These are phyloP conservation scores for Heritiera fomes DNA, from an alignment of 345 rosid species.

Conservation along the genomic window DNA sequence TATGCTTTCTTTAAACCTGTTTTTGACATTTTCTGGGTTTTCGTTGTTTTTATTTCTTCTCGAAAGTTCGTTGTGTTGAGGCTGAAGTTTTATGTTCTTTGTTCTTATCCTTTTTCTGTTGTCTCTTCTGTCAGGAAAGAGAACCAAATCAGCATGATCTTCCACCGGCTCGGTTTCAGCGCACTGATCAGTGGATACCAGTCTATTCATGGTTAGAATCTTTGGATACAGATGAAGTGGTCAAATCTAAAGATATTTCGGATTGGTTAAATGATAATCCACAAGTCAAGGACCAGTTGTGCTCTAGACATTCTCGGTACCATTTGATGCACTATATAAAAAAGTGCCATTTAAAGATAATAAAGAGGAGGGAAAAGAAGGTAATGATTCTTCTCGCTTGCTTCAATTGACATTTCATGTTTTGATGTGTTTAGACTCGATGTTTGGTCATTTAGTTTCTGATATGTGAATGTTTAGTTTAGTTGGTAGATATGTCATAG, in stretches of 20 bases:
- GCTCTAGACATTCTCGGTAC: constrained; percentile 82
- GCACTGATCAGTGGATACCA: constrained; percentile 89
- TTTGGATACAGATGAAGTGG: constrained; percentile 69
- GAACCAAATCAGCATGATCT: constrained; percentile 45
- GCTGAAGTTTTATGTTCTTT: background rate
- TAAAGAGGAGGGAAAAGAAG: constrained; percentile 87
- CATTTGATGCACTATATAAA: constrained; percentile 96
- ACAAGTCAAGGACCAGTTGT: constrained; percentile 61
- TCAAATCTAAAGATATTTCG: constrained; percentile 84
- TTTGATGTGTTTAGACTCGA: background rate
- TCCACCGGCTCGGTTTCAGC: constrained; percentile 80
- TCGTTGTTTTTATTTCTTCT: background rate
- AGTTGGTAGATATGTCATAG: too few relatives aligned
- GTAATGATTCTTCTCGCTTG: constrained; percentile 21
- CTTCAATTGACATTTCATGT: background rate
- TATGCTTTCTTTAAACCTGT: background rate
- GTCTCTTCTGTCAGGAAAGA: constrained; percentile 30
- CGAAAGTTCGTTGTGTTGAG: background rate
- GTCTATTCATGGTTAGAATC: constrained; percentile 92
- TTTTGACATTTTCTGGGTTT: background rate
- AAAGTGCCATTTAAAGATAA: constrained; percentile 91
- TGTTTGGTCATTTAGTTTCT: background rate
- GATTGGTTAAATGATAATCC: constrained; percentile 83
- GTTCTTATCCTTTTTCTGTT: background rate
- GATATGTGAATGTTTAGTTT: background rate